Evolutionary conservation across 768 basidiomycete species (phyloP).

Genomic region (Russula compacta): DNA sequence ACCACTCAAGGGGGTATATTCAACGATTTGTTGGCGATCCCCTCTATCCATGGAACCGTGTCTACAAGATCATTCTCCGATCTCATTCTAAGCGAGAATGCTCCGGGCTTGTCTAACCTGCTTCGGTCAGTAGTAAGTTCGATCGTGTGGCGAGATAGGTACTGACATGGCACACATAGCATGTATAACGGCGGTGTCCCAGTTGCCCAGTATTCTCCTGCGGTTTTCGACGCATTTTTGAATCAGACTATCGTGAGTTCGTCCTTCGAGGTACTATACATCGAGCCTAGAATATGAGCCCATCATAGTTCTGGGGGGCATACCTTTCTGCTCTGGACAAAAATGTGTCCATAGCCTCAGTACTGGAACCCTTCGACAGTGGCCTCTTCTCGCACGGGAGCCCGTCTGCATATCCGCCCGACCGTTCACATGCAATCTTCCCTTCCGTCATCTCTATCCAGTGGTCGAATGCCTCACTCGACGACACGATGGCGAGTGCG

Average conservation of each 20-base stretch:
- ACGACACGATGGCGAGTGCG: slow-evolving; percentile 35
- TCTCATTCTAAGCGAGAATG: neutral
- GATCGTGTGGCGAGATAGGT: too few species aligned
- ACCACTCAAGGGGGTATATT: slow-evolving; percentile 15
- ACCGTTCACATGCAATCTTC: slow-evolving; percentile 1
- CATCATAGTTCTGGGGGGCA: neutral
- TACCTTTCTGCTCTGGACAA: neutral
- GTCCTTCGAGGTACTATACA: neutral
- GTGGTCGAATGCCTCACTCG: slow-evolving; percentile 24
- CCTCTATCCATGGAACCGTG: neutral
- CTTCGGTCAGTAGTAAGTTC: neutral
- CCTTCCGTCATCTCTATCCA: neutral
- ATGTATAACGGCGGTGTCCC: neutral
- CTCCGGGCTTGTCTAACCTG: neutral
- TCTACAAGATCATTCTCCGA: slow-evolving; percentile 2
- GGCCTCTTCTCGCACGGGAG: slow-evolving; percentile 6
- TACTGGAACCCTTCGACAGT: neutral
- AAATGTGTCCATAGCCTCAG: neutral
- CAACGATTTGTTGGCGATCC: slow-evolving; percentile 17
- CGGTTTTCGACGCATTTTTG: neutral
- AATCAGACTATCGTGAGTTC: neutral
- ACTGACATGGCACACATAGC: neutral
- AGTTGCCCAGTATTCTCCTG: neutral
- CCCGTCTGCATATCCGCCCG: slow-evolving; percentile 8
- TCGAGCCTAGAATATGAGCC: neutral